These are phyloP conservation scores for Mortierella sp. DNA, from an alignment of 371 early-diverging fungal genomes.

Conservation along the genomic window DNA sequence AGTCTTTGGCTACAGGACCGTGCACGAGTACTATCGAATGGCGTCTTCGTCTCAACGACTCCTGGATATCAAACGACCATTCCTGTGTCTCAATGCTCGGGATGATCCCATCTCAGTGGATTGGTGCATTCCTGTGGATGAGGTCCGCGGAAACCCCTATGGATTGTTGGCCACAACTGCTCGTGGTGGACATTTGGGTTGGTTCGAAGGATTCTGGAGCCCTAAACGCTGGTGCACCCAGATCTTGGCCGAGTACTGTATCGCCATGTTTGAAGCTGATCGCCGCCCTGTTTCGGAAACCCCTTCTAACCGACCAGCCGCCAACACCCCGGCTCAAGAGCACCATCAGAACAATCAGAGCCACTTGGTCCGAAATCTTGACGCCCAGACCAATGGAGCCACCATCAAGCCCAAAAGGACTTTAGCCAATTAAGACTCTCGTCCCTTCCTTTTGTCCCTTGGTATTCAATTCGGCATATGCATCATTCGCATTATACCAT, in stretches of 20 bases:
- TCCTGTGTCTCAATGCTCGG: slow-evolving; percentile 84
- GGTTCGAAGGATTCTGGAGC: slow-evolving; percentile 73
- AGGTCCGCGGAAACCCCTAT: slow-evolving; percentile 80
- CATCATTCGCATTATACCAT: too few relatives aligned
- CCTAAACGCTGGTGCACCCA: slow-evolving; percentile 73
- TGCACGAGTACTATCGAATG: slow-evolving; percentile 86
- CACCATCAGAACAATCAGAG: slow-evolving; percentile 4
- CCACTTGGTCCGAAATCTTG: slow-evolving; percentile 4
- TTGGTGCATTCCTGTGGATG: slow-evolving; percentile 81
- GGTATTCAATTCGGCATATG: too few relatives aligned
- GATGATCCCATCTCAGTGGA: slow-evolving; percentile 93
- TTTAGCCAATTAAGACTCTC: too few relatives aligned
- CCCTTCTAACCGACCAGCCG: slow-evolving; percentile 8
- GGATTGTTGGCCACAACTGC: slow-evolving; percentile 87
- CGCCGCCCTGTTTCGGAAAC: slow-evolving; percentile 21
- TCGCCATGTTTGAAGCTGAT: slow-evolving; percentile 68
- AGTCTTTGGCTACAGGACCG: slow-evolving; percentile 79
- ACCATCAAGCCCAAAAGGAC: slow-evolving; percentile 9
- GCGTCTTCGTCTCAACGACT: slow-evolving; percentile 81
- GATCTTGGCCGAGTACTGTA: slow-evolving; percentile 75
- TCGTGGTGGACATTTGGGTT: slow-evolving; percentile 96
- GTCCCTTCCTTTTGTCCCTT: too few relatives aligned
- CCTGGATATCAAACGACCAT: slow-evolving; percentile 77
- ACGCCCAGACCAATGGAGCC: slow-evolving; percentile 2
- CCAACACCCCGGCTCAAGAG: too few relatives aligned